Evolutionary conservation across 306 rosid genomes (phyloP), one percentile per base, ranked within the genome.

Genomic region (Cercis canadensis): DNA sequence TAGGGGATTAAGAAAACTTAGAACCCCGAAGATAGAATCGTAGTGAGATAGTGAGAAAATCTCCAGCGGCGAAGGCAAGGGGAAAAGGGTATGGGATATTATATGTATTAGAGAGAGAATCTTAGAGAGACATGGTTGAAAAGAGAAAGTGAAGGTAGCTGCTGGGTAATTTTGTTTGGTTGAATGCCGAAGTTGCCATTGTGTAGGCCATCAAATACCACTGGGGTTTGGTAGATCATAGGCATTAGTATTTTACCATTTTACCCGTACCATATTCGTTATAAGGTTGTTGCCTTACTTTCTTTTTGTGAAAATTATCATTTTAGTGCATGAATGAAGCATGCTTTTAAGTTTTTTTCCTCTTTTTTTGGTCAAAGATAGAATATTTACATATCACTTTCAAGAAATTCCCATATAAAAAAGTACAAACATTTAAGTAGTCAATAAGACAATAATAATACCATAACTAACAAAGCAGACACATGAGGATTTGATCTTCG

Each of bases 111-210:
- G n/a, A n/a, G n/a, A n/a, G n/a, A 24, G 12, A 75, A 68, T 53
- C 21, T 37, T 17, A 46, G 80, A 69, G 78, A 64, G 85, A 55
- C 61, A 53, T 24, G 51, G 78, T 50, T 74, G 49, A 64, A 66
- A 52, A 11, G 70, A 43, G 61, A n/a, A 39, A 4, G 80, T 50
- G 70, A 57, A 85, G 85, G 78, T 81, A 47, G 52, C 67, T 57
- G 63, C 70, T 53, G 41, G 50, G 82, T 57, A 78, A 82, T 70
- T 75, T 61, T 17, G 39, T 65, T 37, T 10, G 31, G 69, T 71
- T 68, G 46, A 71, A 72, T 85, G 83, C 69, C 93, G 69, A 39
- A 72, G 63, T 41, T 85, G 16, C 88, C 92, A 90, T 57, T 57
- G 61, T 47, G 29, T 16, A 34, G 62, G 19, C 74, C 60, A 58